Evolutionary conservation across 352 stramenopile species (phyloP), one percentile per base, ranked within the genome.

Genomic region (Pythium dissimile): DNA sequence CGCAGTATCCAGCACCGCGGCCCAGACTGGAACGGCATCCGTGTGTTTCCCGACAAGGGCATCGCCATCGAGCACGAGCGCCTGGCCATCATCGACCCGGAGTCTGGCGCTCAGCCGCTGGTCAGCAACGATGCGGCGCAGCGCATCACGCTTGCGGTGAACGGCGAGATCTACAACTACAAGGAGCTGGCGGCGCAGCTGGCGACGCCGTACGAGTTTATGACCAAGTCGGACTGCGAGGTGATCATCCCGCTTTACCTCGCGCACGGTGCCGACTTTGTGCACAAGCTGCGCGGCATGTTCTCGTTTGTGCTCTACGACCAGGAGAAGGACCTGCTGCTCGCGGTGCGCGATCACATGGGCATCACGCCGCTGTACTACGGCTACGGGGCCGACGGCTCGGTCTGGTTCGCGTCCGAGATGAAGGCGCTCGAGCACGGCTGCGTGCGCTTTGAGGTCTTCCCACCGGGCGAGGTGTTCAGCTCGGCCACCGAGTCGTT

Each of bases 141-240:
- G 38, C 84, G 79, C 42, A 85, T 99, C 58, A 98, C 97, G 64
- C 87, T 98, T 5, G 92, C 96, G 7, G 96, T 97, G 34, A 99
- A 99, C 75, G 97, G 97, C 44, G 97, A 99, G 79, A 98, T 99
- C 59, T 99, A 99, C 90, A 99, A 99, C 80, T 98, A 99, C 84
- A 95, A 97, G 70, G 87, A 99, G 68, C 72, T 99, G 9, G 97
- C 96, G 35, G 62, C 72, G 5, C 38, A 67, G n/a, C 71, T 98
- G 9, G 57, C 69, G 31, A 84, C 82, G 34, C 82, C 93, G n/a
- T 99, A 98, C 73, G 70, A 71, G 26, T 97, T 98, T 57, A 61
- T 90, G 39, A 99, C 97, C 55, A 97, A 98, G 62, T 98, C 88
- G 42, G 97, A 99, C 76, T 99, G 96, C 69, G 97, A 99, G 67